These are phyloP conservation scores for Orbilia oligospora DNA, from an alignment of 2,329 filamentous ascomycete species.

Conservation along the genomic window DNA sequence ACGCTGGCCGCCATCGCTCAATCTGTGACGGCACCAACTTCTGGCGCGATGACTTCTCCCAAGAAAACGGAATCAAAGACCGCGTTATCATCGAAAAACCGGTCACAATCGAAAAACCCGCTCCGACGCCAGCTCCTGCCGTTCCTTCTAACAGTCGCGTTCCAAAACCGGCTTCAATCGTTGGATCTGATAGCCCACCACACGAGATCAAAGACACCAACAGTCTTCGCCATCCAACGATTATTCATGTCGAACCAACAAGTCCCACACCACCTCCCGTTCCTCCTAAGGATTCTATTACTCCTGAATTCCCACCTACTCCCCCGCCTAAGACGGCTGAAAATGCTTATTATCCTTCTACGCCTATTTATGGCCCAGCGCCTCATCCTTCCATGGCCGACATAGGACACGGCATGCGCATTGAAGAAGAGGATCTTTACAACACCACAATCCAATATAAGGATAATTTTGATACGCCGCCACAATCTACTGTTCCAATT, in stretches of 20 bases:
- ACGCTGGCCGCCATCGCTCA: background rate
- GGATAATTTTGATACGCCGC: background rate
- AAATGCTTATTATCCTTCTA: background rate
- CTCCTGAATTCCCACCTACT: background rate
- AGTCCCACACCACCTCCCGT: conserved; percentile 13
- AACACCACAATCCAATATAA: background rate
- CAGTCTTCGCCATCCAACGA: conserved; percentile 19
- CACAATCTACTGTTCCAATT: background rate
- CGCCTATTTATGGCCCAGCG: background rate
- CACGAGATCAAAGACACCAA: conserved; percentile 41
- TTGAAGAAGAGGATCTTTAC: conserved; percentile 22
- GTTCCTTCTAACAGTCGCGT: conserved; percentile 22
- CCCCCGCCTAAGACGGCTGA: background rate
- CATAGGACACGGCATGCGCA: conserved; percentile 6
- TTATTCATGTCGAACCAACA: conserved; percentile 29
- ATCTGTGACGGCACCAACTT: conserved; percentile 9
- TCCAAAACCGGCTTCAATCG: background rate
- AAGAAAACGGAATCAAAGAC: background rate
- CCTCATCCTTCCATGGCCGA: conserved; percentile 22
- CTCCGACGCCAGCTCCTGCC: conserved; percentile 18
- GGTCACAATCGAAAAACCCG: background rate
- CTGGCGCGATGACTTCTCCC: background rate
- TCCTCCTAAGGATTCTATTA: conserved; percentile 21
- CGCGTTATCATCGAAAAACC: conserved; percentile 17
- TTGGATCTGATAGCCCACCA: conserved; percentile 53